Conservation (phyloP, 176 grass and related monocot species). For the Poa annua region DNA sequence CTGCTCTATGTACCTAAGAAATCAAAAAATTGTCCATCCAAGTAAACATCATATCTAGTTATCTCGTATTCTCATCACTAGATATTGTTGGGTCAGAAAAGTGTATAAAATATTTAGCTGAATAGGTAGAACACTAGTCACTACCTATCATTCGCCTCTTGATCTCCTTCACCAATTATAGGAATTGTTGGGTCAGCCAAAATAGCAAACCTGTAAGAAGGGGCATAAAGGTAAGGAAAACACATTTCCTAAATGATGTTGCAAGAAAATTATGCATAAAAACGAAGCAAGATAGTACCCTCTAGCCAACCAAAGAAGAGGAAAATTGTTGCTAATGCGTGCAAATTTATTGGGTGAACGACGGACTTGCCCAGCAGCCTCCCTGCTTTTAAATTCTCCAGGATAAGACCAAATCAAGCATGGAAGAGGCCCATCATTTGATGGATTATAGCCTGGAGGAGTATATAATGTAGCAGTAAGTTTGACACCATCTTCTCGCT, state of each 20-base stretch:
- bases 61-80: no score
- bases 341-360: conserved; percentile 86
- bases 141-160: conserved; percentile 89
- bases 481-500: conserved; percentile 76
- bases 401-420: conserved; percentile 89
- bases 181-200: conserved; percentile 84
- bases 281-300: conserved; percentile 60
- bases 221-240: not conserved
- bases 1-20: conserved; percentile 77
- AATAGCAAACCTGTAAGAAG: conserved; percentile 71
- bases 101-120: conserved; percentile 7
- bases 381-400: conserved; percentile 94
- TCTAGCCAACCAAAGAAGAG: conserved; percentile 92
- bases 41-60: conserved; percentile 33
- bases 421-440: conserved; percentile 67
- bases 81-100: no score
- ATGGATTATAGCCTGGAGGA: conserved; percentile 69
- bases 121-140: conserved; percentile 26
- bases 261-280: conserved; percentile 22
- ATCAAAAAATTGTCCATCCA: not conserved
- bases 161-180: conserved; percentile 81
- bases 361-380: conserved; percentile 85
- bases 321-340: conserved; percentile 64
- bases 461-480: conserved; percentile 85
- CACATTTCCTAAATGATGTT: not conserved